phyloP scores from a whole-genome alignment of 768 basidiomycete species.

The Amanita rubescens region DNA sequence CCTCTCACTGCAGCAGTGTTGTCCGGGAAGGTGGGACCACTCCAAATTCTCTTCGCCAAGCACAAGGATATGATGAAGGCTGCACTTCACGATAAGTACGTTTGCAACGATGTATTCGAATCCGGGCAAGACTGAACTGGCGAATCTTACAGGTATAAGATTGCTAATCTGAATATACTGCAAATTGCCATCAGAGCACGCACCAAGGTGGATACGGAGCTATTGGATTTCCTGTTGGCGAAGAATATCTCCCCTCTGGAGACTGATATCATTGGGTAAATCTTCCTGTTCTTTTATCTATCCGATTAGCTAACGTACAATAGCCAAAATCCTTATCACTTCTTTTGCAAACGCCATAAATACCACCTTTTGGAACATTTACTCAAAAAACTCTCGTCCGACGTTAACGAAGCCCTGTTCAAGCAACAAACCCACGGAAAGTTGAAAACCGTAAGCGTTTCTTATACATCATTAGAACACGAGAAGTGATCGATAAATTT shows the following conservation, averaged over 20 bases:
- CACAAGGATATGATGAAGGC: conserved; percentile 33
- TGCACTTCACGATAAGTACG: conserved; percentile 37
- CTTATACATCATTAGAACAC: too few relatives aligned
- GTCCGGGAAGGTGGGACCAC: conserved; percentile 24
- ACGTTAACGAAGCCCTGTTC: too few relatives aligned
- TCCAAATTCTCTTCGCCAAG: conserved; percentile 40
- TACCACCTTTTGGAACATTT: conserved; percentile 33
- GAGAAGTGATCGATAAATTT: not conserved
- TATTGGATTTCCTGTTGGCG: too few relatives aligned
- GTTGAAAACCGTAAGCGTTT: conserved; percentile 5
- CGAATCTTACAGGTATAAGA: conserved; percentile 33
- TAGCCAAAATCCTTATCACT: conserved; percentile 55
- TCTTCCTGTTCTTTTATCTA: conserved; percentile 9
- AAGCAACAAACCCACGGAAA: too few relatives aligned
- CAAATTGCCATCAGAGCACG: conserved; percentile 29
- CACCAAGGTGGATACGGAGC: conserved; percentile 15
- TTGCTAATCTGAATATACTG: conserved; percentile 37
- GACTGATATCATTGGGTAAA: conserved; percentile 41
- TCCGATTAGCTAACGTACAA: not conserved
- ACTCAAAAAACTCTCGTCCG: conserved; percentile 40
- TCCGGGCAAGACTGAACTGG: not conserved
- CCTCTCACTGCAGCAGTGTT: conserved; percentile 40
- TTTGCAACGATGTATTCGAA: not conserved
- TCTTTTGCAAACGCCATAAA: conserved; percentile 25
- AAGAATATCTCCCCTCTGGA: too few relatives aligned